Percentiles rank a stretch among this genome's conserved stretches.
phyloP scores from a whole-genome alignment of 225 moss, liverwort and hornwort genomes.

The Climacium dendroides region DNA sequence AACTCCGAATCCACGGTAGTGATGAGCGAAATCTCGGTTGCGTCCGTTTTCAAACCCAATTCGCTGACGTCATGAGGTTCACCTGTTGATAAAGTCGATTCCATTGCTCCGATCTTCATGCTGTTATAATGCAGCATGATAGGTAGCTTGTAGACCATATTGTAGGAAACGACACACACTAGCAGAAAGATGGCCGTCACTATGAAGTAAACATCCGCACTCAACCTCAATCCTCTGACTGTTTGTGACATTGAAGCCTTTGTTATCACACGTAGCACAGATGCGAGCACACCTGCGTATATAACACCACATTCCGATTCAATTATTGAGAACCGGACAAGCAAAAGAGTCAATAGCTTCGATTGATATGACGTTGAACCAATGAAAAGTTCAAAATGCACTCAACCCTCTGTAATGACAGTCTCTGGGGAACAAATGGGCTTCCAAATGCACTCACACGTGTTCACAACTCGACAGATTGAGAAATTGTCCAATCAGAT shows the following conservation, averaged over 20 bases:
- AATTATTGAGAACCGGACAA: neutral
- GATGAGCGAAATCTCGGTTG: constrained; percentile 16
- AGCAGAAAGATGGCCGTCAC: constrained; percentile 44
- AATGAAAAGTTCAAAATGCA: neutral
- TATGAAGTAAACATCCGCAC: constrained; percentile 63
- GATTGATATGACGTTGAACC: neutral
- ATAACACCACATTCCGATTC: neutral
- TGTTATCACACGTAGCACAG: constrained; percentile 55
- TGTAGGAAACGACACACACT: constrained; percentile 55
- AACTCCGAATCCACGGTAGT: constrained; percentile 13
- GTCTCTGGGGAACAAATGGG: neutral
- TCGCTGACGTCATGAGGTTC: constrained; percentile 14
- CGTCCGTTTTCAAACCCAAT: constrained; percentile 28
- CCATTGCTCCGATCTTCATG: constrained; percentile 35
- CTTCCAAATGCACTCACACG: neutral
- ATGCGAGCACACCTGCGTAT: constrained; percentile 55
- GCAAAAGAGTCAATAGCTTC: neutral
- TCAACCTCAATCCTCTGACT: constrained; percentile 39
- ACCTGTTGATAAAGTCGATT: neutral
- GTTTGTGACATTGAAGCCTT: constrained; percentile 55
- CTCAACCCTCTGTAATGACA: neutral
- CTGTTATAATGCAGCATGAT: constrained; percentile 62
- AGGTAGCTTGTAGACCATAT: constrained; percentile 56
- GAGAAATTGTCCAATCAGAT: neutral
- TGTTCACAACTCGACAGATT: neutral